A percentile compares a stretch with the other conserved stretches of the same genome.
phyloP scores from a whole-genome alignment of 2,329 filamentous ascomycete species.

The Nectriaceae sp. region DNA sequence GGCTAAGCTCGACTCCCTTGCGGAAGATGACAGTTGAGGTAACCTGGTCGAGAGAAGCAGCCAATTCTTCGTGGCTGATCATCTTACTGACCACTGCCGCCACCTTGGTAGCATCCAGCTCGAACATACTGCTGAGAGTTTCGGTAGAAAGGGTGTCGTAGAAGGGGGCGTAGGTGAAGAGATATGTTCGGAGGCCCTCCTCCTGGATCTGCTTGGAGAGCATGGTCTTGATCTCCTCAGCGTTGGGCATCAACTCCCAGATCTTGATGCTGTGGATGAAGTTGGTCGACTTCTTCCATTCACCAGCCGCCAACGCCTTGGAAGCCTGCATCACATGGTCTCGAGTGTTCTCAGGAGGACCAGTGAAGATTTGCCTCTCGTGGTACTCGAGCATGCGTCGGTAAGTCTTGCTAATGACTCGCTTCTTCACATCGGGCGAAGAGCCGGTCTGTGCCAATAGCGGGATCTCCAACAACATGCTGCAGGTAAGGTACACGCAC shows the following conservation, averaged over 20 bases:
- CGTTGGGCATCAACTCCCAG: constrained; percentile 95
- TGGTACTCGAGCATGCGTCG: constrained; percentile 99
- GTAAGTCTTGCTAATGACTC: constrained; percentile 99
- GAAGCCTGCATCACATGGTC: constrained; percentile 99
- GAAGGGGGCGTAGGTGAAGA: constrained; percentile 99
- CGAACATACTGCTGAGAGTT: constrained; percentile 92
- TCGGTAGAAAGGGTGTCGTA: constrained; percentile 92
- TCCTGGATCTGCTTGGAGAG: constrained; percentile 98
- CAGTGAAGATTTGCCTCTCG: constrained; percentile 98
- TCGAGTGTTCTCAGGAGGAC: constrained; percentile 96
- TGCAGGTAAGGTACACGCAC: constrained; percentile 98
- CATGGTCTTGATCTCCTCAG: constrained; percentile 94
- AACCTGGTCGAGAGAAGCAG: constrained; percentile 95
- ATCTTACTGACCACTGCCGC: constrained; percentile 97
- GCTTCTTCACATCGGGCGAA: constrained; percentile 94
- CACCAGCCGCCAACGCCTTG: constrained; percentile 91
- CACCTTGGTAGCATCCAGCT: constrained; percentile 87
- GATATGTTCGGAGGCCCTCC: constrained; percentile 95
- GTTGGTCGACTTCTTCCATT: constrained; percentile 95
- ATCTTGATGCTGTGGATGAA: constrained; percentile 99
- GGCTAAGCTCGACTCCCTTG: constrained; percentile 96
- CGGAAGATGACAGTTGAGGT: constrained; percentile 98
- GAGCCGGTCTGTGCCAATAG: constrained; percentile 95
- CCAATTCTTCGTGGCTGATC: constrained; percentile 98
- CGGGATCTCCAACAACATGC: constrained; percentile 98